These are phyloP conservation scores for Alternaria ventricosa DNA, from an alignment of 2,329 filamentous ascomycete genomes.

Conservation along the genomic window DNA sequence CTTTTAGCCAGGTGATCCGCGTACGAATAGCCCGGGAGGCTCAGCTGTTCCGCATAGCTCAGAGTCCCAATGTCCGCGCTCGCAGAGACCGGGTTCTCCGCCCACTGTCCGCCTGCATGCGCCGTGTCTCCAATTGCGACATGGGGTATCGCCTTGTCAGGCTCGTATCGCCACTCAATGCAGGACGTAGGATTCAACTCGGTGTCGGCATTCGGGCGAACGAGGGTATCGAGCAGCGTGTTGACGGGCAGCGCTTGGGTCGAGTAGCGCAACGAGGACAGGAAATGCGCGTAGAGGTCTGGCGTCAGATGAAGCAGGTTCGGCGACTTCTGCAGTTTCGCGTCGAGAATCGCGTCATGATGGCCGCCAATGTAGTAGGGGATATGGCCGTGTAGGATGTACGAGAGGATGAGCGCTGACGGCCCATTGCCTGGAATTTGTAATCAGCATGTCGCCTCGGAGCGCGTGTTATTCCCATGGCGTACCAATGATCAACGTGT, in stretches of 20 bases:
- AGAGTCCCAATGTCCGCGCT: conserved; percentile 65
- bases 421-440: conserved; percentile 63
- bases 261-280: conserved; percentile 65
- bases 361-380: conserved; percentile 64
- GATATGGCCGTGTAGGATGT: conserved; percentile 67
- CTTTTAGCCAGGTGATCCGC: conserved; percentile 57
- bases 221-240: conserved; percentile 64
- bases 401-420: conserved; percentile 67
- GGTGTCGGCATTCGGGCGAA: conserved; percentile 65
- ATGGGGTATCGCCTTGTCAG: conserved; percentile 60
- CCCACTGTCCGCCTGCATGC: conserved; percentile 66
- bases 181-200: conserved; percentile 61
- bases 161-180: conserved; percentile 61
- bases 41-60: conserved; percentile 68
- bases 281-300: conserved; percentile 64
- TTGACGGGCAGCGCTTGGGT: conserved; percentile 67
- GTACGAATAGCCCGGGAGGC: conserved; percentile 65
- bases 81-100: conserved; percentile 58
- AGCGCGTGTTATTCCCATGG: background rate
- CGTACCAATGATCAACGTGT: conserved; percentile 51
- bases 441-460: conserved; percentile 27
- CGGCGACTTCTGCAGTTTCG: conserved; percentile 58
- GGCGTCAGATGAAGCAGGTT: conserved; percentile 58
- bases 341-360: conserved; percentile 63
- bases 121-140: conserved; percentile 60